A percentile compares a stretch with the other conserved stretches of the same genome.
These are phyloP conservation scores for Spathaspora gorwiae DNA, from an alignment of 805 yeast species.

Conservation along the genomic window DNA sequence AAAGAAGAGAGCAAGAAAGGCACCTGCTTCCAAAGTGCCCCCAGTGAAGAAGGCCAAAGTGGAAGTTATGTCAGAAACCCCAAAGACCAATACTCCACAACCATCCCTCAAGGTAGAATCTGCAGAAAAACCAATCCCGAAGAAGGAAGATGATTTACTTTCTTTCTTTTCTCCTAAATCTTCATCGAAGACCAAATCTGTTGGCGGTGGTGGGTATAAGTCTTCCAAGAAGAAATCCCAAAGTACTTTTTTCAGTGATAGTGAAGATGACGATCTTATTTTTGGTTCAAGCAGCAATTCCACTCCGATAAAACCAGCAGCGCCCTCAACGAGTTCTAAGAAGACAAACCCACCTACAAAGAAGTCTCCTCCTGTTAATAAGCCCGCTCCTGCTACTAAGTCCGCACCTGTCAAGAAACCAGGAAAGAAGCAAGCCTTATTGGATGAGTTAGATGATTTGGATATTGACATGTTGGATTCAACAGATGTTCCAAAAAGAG, in stretches of 20 bases:
- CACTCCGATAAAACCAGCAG: slow-evolving; percentile 5
- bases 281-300: slow-evolving; percentile 8
- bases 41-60: slow-evolving; percentile 11
- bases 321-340: slow-evolving; percentile 2
- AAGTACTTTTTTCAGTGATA: slow-evolving; percentile 21
- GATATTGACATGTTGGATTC: slow-evolving; percentile 8
- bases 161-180: slow-evolving; percentile 17
- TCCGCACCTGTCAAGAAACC: not conserved
- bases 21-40: slow-evolving; percentile 8
- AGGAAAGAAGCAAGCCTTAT: slow-evolving; percentile 7
- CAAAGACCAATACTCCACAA: slow-evolving; percentile 7
- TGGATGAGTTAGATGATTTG: slow-evolving; percentile 24
- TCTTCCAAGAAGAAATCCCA: slow-evolving; percentile 4
- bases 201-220: not conserved
- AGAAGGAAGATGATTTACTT: slow-evolving; percentile 16
- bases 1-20: slow-evolving; percentile 23
- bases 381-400: no score
- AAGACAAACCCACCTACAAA: not conserved
- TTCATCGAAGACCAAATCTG: slow-evolving; percentile 2
- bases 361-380: not conserved
- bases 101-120: slow-evolving; percentile 4
- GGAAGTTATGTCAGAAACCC: slow-evolving; percentile 1
- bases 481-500: slow-evolving; percentile 1
- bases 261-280: slow-evolving; percentile 32
- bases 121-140: slow-evolving; percentile 4